Evolutionary conservation across 495 filamentous ascomycete genomes (phyloP), one percentile per base, ranked within the genome.

Genomic region (Podospora australis): DNA sequence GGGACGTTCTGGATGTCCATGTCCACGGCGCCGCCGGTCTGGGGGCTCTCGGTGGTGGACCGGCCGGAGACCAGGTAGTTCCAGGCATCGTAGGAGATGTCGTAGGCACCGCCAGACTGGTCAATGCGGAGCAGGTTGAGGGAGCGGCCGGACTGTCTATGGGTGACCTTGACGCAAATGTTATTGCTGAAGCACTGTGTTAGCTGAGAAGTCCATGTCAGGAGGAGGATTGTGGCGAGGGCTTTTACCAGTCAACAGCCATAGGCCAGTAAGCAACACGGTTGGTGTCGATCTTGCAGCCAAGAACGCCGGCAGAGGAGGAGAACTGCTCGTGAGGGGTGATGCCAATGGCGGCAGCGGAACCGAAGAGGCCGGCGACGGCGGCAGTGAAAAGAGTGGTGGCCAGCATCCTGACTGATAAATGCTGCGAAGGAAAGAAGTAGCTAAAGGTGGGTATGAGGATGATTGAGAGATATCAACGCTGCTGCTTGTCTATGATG

Each of bases 51-150:
- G 2, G 58, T 55, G 2, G 70, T 69, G 17, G 58, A 58, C 24
- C 58, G 43, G 40, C 69, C 69, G 0, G 67, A 70, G 26, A 60
- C 51, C 4, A 73, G 68, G 26, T 63, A 70, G 50, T 66, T 68
- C 60, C 64, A 72, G 24, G 70, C 66, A 42, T 72, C 69, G 55
- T 70, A 72, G 23, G 59, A 65, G 39, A 72, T 59, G 25, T 72
- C 69, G 50, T 67, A 57, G 4, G 68, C 67, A 43, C 65, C 68
- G 20, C 62, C 51, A n/a, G 68, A 71, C 40, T 65, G 60, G 47
- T 72, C 69, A 34, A 71, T 55, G 50, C 66, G 65, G 3, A 73
- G 60, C 0, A 73, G 61, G 2, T 70, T 54, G 24, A 72, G 58
- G 0, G 61, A 60, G 6, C 70, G 69, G 22, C 49, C 64, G 21